These are phyloP conservation scores for Tolypocladium nubicola DNA, from an alignment of 2,329 filamentous ascomycete genomes.

Conservation along the genomic window DNA sequence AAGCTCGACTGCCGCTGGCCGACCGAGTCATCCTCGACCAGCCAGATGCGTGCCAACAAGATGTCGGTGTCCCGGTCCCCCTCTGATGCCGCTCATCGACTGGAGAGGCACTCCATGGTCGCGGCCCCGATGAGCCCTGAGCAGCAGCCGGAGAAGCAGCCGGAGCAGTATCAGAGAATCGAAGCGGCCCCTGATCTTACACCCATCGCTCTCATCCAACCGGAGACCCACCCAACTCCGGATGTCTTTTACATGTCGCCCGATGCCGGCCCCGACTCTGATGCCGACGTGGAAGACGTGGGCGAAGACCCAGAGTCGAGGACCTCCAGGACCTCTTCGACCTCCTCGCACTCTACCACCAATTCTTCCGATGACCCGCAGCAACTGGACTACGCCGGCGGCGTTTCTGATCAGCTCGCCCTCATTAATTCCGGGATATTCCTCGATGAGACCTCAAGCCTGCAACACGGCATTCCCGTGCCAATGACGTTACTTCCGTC, in stretches of 20 bases:
- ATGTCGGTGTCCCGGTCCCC: not conserved
- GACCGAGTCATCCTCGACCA: constrained; percentile 6
- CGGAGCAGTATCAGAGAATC: not conserved
- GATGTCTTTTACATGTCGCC: constrained; percentile 1
- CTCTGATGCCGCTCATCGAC: not conserved
- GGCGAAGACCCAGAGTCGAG: constrained; percentile 9
- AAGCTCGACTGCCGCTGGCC: constrained; percentile 42
- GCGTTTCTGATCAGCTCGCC: not conserved
- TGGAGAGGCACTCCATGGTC: constrained; percentile 7
- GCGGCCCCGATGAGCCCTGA: constrained; percentile 6
- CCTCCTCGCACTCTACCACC: constrained; percentile 6
- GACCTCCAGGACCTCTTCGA: constrained; percentile 9
- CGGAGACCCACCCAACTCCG: not conserved
- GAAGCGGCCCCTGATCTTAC: not conserved
- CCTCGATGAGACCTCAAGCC: not conserved
- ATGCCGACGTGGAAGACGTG: constrained; percentile 12
- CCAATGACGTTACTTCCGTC: constrained; percentile 19
- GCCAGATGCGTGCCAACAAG: not conserved
- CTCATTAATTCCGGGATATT: not conserved
- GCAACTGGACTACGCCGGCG: not conserved
- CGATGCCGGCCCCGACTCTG: constrained; percentile 5
- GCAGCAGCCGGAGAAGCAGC: constrained; percentile 1
- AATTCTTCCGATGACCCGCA: constrained; percentile 4
- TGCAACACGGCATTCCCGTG: constrained; percentile 9
- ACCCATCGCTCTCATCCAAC: not conserved